Percentiles rank a stretch among this genome's conserved stretches.
Conservation (phyloP, 1,284 basidiomycete genomes). For the Gymnopus androsaceus region DNA sequence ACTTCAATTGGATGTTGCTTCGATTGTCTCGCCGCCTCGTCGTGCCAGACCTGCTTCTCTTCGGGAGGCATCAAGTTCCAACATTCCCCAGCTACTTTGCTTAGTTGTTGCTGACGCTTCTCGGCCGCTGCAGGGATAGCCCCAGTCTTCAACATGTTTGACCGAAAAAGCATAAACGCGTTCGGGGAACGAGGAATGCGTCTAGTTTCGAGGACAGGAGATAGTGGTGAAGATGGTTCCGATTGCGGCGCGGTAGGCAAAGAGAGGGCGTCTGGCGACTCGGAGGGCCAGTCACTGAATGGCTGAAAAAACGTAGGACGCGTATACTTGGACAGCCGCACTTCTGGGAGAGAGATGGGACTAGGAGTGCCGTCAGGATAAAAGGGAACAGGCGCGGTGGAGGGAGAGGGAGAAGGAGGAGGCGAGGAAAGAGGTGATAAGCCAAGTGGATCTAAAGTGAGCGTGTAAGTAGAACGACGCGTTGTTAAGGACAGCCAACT, state of each 20-base stretch:
- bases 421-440: not conserved
- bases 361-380: not conserved
- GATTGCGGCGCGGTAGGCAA: not conserved
- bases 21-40: conserved; percentile 39
- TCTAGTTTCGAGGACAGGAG: conserved; percentile 13
- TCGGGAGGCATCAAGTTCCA: conserved; percentile 49
- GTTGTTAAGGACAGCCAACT: not conserved
- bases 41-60: conserved; percentile 48
- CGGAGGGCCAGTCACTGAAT: not conserved
- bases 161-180: conserved; percentile 79
- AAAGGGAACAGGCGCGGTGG: not conserved
- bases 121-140: conserved; percentile 41
- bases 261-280: not conserved
- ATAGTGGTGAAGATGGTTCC: conserved; percentile 19
- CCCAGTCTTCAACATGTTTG: conserved; percentile 58
- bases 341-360: not conserved
- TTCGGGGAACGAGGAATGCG: conserved; percentile 65
- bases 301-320: not conserved
- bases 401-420: not conserved
- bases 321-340: not conserved
- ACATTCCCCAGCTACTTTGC: conserved; percentile 52
- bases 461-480: not conserved
- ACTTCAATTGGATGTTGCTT: conserved; percentile 39
- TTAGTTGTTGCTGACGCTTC: conserved; percentile 59
- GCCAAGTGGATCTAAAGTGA: not conserved